Base-by-base conservation (phyloP, 257 asterid species). In the Coffea eugenioides region DNA sequence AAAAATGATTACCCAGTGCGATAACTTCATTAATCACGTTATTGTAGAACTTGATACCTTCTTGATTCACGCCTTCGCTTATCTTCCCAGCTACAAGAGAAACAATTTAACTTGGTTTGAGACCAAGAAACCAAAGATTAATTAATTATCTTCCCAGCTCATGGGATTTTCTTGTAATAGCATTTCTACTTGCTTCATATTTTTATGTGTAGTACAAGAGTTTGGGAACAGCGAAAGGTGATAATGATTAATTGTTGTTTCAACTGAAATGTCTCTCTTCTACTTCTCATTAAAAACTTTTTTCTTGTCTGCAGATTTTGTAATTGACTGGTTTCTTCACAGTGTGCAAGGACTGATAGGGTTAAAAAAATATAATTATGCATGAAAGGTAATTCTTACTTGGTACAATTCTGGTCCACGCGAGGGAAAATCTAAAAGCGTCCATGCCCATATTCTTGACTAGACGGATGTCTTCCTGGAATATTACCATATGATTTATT, bases 401-500 rank as follows among this genome's bases (percentile, higher is more conserved):
- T 16, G 81, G 84, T 71, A 81, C 69, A 41, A 81, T 69, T 76
- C 84, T 73, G 16, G 84, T 68, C 84, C 84, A 81, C 2, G 84
- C 57, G 48, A 81, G 70, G 76, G 84, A 3, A 13, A 51, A 39
- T 72, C 31, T 8, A 43, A 69, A 23, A 54, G 69, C 57, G 46
- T 59, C 21, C 5, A 77, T 69, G 5, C 43, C 21, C 64, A 83
- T 18, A 41, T 36, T 9, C 18, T 48, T 49, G 23, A 57, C 46
- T 10, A 71, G 67, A 20, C 68, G 21, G 21, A 39, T 79, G 54
- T 56, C 67, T 23, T n/a, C 51, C 41, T 69, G 52, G 8, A 34
- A 64, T 69, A 13, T 69, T 15, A 23, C 52, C 54, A 21, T 21
- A 6, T 59, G 11, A 59, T 20, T 21, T 21, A 57, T 59, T 59